A percentile compares a stretch with the other conserved stretches of the same genome.
Evolutionary conservation across 2,329 filamentous ascomycete species (phyloP).

Genomic region (Tolypocladium guangdongense): DNA sequence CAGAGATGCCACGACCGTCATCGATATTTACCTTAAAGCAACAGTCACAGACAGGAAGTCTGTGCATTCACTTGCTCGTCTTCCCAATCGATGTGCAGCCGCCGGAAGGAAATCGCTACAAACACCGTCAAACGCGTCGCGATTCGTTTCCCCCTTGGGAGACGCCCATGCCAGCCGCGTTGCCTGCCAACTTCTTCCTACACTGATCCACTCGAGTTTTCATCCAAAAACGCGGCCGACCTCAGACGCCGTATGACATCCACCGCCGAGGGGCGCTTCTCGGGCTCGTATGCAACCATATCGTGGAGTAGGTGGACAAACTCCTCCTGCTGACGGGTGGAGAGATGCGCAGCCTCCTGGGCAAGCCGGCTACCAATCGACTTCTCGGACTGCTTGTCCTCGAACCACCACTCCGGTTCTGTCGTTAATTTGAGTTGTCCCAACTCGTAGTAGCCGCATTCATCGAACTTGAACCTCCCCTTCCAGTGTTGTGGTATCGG

Average conservation of each 20-base stretch:
- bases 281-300: slow-evolving; percentile 3
- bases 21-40: too few relatives aligned
- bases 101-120: too few relatives aligned
- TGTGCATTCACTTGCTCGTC: too few relatives aligned
- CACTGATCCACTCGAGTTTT: too few relatives aligned
- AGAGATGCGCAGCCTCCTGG: slow-evolving; percentile 1
- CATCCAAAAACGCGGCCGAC: not conserved
- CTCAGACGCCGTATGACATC: not conserved
- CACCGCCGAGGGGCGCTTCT: slow-evolving; percentile 1
- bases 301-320: slow-evolving; percentile 1
- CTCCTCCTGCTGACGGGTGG: not conserved
- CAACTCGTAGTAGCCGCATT: slow-evolving; percentile 3
- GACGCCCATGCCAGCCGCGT: too few relatives aligned
- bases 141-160: too few relatives aligned
- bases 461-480: not conserved
- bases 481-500: slow-evolving; percentile 3
- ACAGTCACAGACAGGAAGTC: too few relatives aligned
- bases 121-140: too few relatives aligned
- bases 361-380: not conserved
- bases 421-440: not conserved
- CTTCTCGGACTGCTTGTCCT: not conserved
- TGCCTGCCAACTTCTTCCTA: too few relatives aligned
- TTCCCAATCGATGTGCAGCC: too few relatives aligned
- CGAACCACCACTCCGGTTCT: slow-evolving; percentile 5
- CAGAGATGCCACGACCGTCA: too few relatives aligned